Conservation (phyloP, 352 stramenopile genomes). For the Phytophthora niederhauseri region DNA sequence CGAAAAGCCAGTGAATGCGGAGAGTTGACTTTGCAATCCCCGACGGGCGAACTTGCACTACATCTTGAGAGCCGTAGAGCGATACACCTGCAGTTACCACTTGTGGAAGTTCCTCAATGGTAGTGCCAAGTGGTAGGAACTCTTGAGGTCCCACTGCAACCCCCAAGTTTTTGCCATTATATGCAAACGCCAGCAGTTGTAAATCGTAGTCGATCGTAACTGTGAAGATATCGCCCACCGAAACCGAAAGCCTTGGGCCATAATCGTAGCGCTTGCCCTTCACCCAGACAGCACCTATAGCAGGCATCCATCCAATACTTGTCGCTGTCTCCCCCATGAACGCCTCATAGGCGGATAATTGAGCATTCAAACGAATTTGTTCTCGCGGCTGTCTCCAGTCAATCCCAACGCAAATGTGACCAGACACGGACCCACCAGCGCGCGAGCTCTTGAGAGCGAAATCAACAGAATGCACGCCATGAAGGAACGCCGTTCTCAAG, state of each 20-base stretch:
- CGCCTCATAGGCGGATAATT: slow-evolving; percentile 30
- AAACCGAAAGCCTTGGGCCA: slow-evolving; percentile 47
- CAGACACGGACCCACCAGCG: slow-evolving; percentile 61
- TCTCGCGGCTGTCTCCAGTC: slow-evolving; percentile 50
- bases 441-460: slow-evolving; percentile 81
- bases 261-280: slow-evolving; percentile 62
- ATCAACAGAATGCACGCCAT: slow-evolving; percentile 78
- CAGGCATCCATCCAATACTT: slow-evolving; percentile 88
- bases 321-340: slow-evolving; percentile 56
- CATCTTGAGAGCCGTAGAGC: slow-evolving; percentile 70
- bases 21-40: slow-evolving; percentile 82
- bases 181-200: slow-evolving; percentile 69
- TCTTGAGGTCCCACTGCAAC: slow-evolving; percentile 55
- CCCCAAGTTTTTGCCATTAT: slow-evolving; percentile 70
- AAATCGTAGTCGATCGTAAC: slow-evolving; percentile 79
- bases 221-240: slow-evolving; percentile 73
- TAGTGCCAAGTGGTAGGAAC: slow-evolving; percentile 43
- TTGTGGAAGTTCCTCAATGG: slow-evolving; percentile 38
- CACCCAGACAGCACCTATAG: slow-evolving; percentile 78
- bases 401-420: slow-evolving; percentile 78
- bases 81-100: slow-evolving; percentile 65
- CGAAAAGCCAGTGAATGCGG: slow-evolving; percentile 83
- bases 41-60: slow-evolving; percentile 74
- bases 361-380: slow-evolving; percentile 1
- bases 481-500: slow-evolving; percentile 60